A percentile compares a stretch with the other conserved stretches of the same genome.
These are phyloP conservation scores for Calvatia gigantea DNA, from an alignment of 768 basidiomycete species.

Conservation along the genomic window DNA sequence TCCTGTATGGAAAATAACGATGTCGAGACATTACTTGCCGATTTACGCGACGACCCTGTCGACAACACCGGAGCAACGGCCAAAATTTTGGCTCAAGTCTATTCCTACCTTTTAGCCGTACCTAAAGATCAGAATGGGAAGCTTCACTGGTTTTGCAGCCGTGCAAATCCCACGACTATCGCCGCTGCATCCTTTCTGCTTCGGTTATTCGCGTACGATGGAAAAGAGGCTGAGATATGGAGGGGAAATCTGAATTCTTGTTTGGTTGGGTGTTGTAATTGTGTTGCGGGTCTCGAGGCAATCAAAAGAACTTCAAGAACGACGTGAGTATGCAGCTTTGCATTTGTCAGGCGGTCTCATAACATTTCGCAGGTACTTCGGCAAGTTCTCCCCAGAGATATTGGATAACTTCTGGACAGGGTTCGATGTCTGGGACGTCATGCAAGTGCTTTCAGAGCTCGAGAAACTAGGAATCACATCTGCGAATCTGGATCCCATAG, in stretches of 20 bases:
- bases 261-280: conserved; percentile 61
- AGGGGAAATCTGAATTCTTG: conserved; percentile 51
- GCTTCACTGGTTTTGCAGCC: conserved; percentile 81
- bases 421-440: conserved; percentile 67
- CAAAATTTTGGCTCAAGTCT: conserved; percentile 45
- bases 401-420: conserved; percentile 55
- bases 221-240: conserved; percentile 59
- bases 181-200: conserved; percentile 80
- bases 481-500: conserved; percentile 14
- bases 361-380: conserved; percentile 59
- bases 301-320: conserved; percentile 61
- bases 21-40: conserved; percentile 47
- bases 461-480: conserved; percentile 24
- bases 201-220: conserved; percentile 76
- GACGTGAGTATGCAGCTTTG: conserved; percentile 55
- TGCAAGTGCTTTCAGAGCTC: conserved; percentile 47
- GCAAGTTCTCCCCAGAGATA: conserved; percentile 50
- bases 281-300: conserved; percentile 63
- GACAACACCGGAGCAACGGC: conserved; percentile 47
- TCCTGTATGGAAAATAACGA: conserved; percentile 20
- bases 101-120: conserved; percentile 49
- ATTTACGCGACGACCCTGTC: conserved; percentile 56
- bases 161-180: conserved; percentile 49
- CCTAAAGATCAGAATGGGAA: conserved; percentile 33
- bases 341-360: conserved; percentile 4